Percentiles rank a stretch among this genome's conserved stretches.
Conservation (phyloP, 257 asterid species). For the Eustoma russellianum region DNA sequence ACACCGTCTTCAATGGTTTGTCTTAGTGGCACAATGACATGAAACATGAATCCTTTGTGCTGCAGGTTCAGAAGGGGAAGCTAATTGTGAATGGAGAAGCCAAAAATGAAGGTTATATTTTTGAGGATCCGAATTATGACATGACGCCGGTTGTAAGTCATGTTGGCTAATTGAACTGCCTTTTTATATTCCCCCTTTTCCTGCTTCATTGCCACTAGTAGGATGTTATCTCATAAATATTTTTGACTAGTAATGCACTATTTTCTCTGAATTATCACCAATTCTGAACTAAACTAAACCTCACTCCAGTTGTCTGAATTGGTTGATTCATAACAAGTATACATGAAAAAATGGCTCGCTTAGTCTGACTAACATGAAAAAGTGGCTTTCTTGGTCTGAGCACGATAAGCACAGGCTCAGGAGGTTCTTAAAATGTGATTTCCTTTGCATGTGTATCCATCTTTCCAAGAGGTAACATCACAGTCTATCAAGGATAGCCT, state of each 20-base stretch:
- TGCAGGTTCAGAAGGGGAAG: constrained; percentile 89
- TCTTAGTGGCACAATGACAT: background rate
- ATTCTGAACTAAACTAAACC: background rate
- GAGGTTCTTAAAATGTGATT: too few relatives aligned
- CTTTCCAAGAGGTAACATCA: too few relatives aligned
- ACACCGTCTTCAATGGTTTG: background rate
- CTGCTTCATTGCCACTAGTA: background rate
- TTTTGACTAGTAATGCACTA: too few relatives aligned
- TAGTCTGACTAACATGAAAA: too few relatives aligned
- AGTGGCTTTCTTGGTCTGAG: too few relatives aligned
- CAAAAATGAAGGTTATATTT: constrained; percentile 60
- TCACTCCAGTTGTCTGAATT: background rate
- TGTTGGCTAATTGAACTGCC: background rate
- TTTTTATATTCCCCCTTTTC: background rate
- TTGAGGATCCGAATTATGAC: constrained; percentile 78
- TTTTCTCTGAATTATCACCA: background rate
- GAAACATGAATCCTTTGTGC: constrained; percentile 7
- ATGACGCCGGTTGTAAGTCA: constrained; percentile 66
- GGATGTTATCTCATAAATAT: background rate
- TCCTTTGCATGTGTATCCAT: too few relatives aligned
- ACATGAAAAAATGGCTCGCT: too few relatives aligned
- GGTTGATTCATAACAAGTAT: background rate
- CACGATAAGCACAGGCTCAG: too few relatives aligned
- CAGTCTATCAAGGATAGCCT: too few relatives aligned
- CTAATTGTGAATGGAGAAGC: constrained; percentile 78